Evolutionary conservation across 306 rosid species (phyloP), one percentile per base, ranked within the genome.

Genomic region (Rosa multiflora): DNA sequence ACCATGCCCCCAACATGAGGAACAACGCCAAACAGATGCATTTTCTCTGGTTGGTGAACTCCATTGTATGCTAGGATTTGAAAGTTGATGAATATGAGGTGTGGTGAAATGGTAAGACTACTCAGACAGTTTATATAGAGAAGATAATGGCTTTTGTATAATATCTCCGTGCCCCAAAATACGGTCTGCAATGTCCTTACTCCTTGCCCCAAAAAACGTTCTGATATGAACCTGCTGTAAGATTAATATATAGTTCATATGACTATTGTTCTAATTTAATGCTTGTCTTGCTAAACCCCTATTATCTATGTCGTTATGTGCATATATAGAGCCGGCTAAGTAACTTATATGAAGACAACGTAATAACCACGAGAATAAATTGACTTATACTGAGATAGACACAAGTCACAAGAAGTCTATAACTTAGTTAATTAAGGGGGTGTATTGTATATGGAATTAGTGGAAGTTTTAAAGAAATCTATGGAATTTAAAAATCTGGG

Each of bases 1-100:
- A 62, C 67, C 67, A 62, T 4, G 39, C 40, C 9, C 67, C 67
- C 67, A 62, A 62, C 18, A 62, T 26, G 67, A 62, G 67, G 67
- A 62, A 8, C 42, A 62, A 62, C 0, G 67, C 67, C 7, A 62
- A 62, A 17, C 67, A 62, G 40, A 26, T 12, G 5, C 8, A 11
- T 62, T 29, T 62, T 20, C 39, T 11, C 62, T 55, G 62, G 67
- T 62, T 62, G 0, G 39, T 62, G 67, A 62, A 29, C 67, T 62
- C 67, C 67, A 62, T 62, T 62, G 67, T 29, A 62, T 20, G 67
- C 42, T 62, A 62, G 20, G 6, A 29, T 55, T 4, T 62, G 40
- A 10, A 62, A 26, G 67, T 1, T 29, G 17, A 62, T 62, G 40
- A 8, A 23, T 12, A 62, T 62, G 67, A 62, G 67, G 18, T 23